Evolutionary conservation across 352 stramenopile species (phyloP).

Genomic region (Phytophthora sp.): DNA sequence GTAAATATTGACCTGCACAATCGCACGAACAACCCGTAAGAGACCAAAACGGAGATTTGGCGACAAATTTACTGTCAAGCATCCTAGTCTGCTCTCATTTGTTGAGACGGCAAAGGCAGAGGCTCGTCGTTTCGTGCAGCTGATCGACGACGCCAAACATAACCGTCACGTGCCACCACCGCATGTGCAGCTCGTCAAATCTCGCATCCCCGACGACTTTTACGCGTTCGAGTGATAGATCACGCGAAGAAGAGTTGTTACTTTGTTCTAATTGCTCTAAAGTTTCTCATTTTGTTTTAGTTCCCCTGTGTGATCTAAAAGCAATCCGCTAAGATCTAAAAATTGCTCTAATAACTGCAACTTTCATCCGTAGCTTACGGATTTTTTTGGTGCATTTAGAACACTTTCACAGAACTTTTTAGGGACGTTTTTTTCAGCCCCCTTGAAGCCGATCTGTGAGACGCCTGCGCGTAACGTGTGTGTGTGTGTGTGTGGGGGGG

Average conservation of each 20-base stretch:
- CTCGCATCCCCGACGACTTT: neutral
- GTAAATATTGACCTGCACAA: neutral
- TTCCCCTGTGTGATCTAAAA: neutral
- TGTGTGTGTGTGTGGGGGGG: no score
- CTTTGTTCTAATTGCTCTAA: no score
- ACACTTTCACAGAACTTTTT: conserved; percentile 3
- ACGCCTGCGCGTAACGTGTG: no score
- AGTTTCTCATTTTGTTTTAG: no score
- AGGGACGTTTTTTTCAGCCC: conserved; percentile 17
- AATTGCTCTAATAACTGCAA: neutral
- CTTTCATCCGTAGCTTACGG: neutral
- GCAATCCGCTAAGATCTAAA: neutral
- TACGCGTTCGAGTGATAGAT: neutral
- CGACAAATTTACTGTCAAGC: conserved; percentile 1
- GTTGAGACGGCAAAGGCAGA: neutral
- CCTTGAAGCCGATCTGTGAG: no score
- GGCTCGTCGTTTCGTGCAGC: neutral
- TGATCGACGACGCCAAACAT: neutral
- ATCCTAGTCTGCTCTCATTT: conserved; percentile 4
- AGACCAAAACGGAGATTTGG: conserved; percentile 7
- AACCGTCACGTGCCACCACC: neutral
- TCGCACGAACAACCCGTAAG: conserved; percentile 13
- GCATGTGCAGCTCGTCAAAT: neutral
- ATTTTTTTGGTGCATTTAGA: conserved; percentile 8
- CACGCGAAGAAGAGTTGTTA: neutral